Evolutionary conservation across 495 filamentous ascomycete species (phyloP), one percentile per base, ranked within the genome.

Genomic region (Cudoniella acicularis): DNA sequence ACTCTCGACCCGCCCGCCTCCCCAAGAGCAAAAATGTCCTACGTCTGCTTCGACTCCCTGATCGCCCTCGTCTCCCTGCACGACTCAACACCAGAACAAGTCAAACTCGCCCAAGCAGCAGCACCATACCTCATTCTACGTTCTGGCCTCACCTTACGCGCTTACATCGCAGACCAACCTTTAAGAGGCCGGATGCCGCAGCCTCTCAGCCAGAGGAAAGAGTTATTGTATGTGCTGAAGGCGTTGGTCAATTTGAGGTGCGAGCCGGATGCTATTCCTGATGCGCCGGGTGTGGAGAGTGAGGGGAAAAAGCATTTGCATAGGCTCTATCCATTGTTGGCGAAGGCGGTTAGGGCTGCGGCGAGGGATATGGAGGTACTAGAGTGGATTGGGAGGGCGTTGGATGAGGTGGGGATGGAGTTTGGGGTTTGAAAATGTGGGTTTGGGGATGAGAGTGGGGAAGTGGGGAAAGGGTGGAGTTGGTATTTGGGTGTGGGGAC

Each of bases 171-270:
- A 3, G 94, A 98, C 70, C 94, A 97, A 65, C 94, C 94, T 16
- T 76, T 98, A 10, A 79, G 94, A 16, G 95, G 94, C 0, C 77
- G 85, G n/a, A 92, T 94, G 87, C 94, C 94, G 26, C 91, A 95
- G 70, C 94, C 94, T 3, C 79, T 87, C 13, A 83, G 83, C 0
- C 90, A 96, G 64, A 83, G 90, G 42, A 83, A 80, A 63, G 92
- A 94, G 63, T 72, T 98, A 49, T 69, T 88, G 1, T 85, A 90
- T 57, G 77, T 94, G 24, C 73, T 98, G 11, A 71, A 75, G 18
- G 72, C 77, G 11, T 73, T 96, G 54, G 79, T 87, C 3, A 73
- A 77, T 21, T 73, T 98, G 45, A 75, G 80, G 30, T 88, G 84
- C 16, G 87, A 92, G 67, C 83, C 86, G 1, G 79, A 83, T 2